A percentile compares a stretch with the other conserved stretches of the same genome.
Conservation (phyloP, 2,329 filamentous ascomycete species). For the Trichoderma sp. region DNA sequence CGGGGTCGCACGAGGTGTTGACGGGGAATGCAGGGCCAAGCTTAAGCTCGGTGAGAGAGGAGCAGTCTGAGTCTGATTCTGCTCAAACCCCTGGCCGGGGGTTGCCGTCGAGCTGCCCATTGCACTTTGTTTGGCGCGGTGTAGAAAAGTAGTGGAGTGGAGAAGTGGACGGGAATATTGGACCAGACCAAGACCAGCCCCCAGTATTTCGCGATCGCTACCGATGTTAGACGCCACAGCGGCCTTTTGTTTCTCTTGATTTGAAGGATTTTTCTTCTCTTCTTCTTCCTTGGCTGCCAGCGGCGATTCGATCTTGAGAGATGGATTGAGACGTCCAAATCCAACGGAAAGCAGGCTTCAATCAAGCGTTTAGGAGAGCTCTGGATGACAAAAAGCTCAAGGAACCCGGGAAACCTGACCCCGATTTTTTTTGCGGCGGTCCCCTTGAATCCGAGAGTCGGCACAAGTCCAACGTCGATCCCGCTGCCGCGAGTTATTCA, state of each 20-base stretch:
- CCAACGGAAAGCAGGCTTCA: not conserved
- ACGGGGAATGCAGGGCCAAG: constrained; percentile 16
- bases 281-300: not conserved
- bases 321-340: not conserved
- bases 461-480: constrained; percentile 4
- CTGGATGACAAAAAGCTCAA: not conserved
- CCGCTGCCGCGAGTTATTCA: not conserved
- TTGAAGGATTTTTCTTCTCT: not conserved
- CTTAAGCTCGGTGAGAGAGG: constrained; percentile 16
- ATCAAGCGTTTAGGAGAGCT: not conserved
- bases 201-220: constrained; percentile 14
- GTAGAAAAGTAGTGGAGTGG: constrained; percentile 2
- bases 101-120: constrained; percentile 17
- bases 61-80: constrained; percentile 14
- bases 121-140: constrained; percentile 15
- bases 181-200: constrained; percentile 12
- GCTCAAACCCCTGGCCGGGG: constrained; percentile 20
- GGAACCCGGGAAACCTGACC: not conserved
- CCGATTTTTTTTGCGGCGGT: not conserved
- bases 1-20: constrained; percentile 19
- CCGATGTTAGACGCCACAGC: constrained; percentile 10
- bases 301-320: not conserved
- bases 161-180: constrained; percentile 19
- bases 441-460: constrained; percentile 8
- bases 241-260: not conserved